These are phyloP conservation scores for Teratosphaeria pseudoeucalypti DNA, from an alignment of 2,329 filamentous ascomycete species.

Conservation along the genomic window DNA sequence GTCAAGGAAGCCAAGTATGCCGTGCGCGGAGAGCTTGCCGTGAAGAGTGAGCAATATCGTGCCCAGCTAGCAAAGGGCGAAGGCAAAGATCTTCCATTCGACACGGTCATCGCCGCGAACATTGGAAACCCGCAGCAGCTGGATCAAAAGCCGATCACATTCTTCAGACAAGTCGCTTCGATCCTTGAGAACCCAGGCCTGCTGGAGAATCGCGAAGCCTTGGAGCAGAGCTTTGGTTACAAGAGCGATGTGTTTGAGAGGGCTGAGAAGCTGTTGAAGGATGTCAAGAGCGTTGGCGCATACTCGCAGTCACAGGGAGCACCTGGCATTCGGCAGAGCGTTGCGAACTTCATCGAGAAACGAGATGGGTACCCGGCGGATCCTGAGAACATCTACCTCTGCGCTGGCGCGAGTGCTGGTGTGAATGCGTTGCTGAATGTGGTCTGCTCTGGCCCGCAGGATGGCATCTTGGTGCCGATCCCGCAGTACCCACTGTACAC, in stretches of 20 bases:
- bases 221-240: slow-evolving; percentile 69
- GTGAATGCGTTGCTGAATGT: slow-evolving; percentile 89
- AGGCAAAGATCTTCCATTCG: slow-evolving; percentile 64
- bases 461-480: slow-evolving; percentile 85
- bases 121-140: slow-evolving; percentile 98
- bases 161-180: slow-evolving; percentile 94
- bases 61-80: slow-evolving; percentile 52
- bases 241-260: slow-evolving; percentile 80
- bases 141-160: slow-evolving; percentile 97
- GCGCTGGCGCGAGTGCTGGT: slow-evolving; percentile 81
- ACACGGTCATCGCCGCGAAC: slow-evolving; percentile 89
- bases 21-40: slow-evolving; percentile 88
- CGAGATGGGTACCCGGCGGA: slow-evolving; percentile 75
- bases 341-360: slow-evolving; percentile 89
- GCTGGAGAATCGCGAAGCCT: slow-evolving; percentile 70
- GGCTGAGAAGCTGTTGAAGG: slow-evolving; percentile 67
- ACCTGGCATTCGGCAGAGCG: slow-evolving; percentile 73
- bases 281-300: slow-evolving; percentile 84
- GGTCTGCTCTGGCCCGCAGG: slow-evolving; percentile 66
- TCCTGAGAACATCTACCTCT: slow-evolving; percentile 76
- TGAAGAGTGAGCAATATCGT: slow-evolving; percentile 86
- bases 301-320: slow-evolving; percentile 93
- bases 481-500: slow-evolving; percentile 98
- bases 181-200: slow-evolving; percentile 81
- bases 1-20: slow-evolving; percentile 86